These are phyloP conservation scores for Eimeria maxima DNA, from an alignment of 169 alveolate genomes.

Conservation along the genomic window DNA sequence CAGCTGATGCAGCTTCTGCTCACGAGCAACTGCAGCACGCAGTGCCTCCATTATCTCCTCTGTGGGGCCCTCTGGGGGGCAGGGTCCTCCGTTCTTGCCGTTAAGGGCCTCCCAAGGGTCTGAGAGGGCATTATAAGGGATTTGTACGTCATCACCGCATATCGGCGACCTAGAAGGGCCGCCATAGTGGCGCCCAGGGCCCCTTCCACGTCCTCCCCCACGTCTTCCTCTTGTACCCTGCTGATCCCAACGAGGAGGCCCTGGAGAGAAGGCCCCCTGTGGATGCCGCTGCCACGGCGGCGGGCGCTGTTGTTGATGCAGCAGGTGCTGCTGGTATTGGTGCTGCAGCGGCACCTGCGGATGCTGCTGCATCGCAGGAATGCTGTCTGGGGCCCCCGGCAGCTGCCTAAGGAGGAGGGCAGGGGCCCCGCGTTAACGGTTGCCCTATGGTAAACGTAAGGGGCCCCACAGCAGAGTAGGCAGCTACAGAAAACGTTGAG, in stretches of 20 bases:
- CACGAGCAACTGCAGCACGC: not conserved
- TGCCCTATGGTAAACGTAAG: not conserved
- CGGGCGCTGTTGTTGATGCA: not conserved
- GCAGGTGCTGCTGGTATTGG: not conserved
- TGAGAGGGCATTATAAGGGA: conserved; percentile 21
- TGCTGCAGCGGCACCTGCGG: not conserved
- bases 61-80: conserved; percentile 31
- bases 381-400: not conserved
- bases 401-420: not conserved
- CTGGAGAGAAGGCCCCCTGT: not conserved
- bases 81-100: conserved; percentile 27
- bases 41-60: not conserved
- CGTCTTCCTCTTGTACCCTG: not conserved
- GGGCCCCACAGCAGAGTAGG: not conserved
- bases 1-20: conserved; percentile 6
- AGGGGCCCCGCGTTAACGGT: not conserved
- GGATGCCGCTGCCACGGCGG: not conserved
- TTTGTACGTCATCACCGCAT: not conserved
- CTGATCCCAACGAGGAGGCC: not conserved
- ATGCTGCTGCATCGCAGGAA: not conserved
- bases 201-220: not conserved
- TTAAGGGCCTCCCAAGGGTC: conserved; percentile 46
- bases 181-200: not conserved
- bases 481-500: not conserved
- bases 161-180: not conserved